These are phyloP conservation scores for Nicotiana knightiana DNA, from an alignment of 257 asterid species.

Conservation along the genomic window DNA sequence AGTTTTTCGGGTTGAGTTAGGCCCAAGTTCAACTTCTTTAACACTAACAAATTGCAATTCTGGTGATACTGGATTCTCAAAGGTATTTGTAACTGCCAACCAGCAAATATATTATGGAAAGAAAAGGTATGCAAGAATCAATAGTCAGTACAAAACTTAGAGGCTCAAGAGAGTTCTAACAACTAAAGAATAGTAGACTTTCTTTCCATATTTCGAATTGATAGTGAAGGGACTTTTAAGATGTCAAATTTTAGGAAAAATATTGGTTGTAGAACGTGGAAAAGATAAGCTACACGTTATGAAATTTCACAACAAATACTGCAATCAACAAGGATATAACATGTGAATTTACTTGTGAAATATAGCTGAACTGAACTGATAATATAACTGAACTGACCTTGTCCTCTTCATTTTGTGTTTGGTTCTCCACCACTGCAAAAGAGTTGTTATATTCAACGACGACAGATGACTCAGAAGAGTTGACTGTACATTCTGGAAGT, in stretches of 20 bases:
- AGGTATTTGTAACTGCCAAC: not conserved
- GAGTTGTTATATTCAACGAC: constrained; percentile 14
- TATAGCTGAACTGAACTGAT: not conserved
- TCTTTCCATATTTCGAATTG: not conserved
- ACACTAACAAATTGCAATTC: not conserved
- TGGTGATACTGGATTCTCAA: not conserved
- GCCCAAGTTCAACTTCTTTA: too few species aligned
- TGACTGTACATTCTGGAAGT: constrained; percentile 11
- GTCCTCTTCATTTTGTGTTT: constrained; percentile 19
- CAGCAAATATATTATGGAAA: too few species aligned
- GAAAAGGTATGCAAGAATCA: not conserved
- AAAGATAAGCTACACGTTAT: not conserved
- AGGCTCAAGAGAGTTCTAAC: not conserved
- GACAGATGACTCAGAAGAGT: constrained; percentile 26
- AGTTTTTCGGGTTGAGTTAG: too few species aligned
- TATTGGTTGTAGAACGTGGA: too few species aligned
- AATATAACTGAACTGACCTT: constrained; percentile 33
- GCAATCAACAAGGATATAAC: not conserved
- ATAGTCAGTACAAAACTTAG: not conserved
- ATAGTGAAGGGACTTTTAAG: not conserved
- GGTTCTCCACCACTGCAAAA: constrained; percentile 22
- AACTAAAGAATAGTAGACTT: not conserved
- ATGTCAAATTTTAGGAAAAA: not conserved
- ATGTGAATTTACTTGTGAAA: not conserved
- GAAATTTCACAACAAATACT: not conserved